Conservation (phyloP, 371 early-diverging fungal species). For the Mucor ambiguus region DNA sequence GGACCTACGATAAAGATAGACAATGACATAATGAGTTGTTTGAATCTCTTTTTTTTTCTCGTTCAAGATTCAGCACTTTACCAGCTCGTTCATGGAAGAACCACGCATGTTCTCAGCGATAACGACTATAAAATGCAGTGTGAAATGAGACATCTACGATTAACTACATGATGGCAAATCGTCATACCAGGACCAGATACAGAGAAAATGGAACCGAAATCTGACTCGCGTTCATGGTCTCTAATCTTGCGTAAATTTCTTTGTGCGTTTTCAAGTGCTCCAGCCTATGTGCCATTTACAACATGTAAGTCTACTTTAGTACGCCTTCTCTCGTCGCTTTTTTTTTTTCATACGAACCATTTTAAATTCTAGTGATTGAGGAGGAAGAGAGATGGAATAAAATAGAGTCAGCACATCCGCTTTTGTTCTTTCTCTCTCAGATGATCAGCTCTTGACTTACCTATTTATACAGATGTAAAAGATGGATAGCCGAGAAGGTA, state of each 20-base stretch:
- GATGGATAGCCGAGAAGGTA: conserved; percentile 12
- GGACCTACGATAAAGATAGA: conserved; percentile 64
- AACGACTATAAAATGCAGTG: conserved; percentile 72
- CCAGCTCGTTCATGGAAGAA: conserved; percentile 99
- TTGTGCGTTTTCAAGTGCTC: conserved; percentile 83
- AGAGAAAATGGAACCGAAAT: conserved; percentile 94
- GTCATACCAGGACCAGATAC: conserved; percentile 98
- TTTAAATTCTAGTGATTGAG: background rate
- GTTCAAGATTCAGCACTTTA: conserved; percentile 35
- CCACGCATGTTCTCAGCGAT: conserved; percentile 99
- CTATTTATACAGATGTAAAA: background rate
- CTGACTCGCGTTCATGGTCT: conserved; percentile 88
- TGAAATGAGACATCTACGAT: background rate
- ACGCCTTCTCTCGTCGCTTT: background rate
- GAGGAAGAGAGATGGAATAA: background rate
- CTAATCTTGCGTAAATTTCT: conserved; percentile 77
- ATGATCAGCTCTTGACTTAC: background rate
- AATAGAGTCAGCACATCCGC: background rate
- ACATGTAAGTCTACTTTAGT: background rate
- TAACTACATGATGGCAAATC: conserved; percentile 1
- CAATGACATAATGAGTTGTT: background rate
- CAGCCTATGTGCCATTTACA: conserved; percentile 57
- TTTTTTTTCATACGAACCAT: background rate
- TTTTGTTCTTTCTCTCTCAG: background rate
- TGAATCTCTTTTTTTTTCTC: background rate